Conservation (phyloP, 2,329 filamentous ascomycete genomes). For the Lithohypha guttulata region DNA sequence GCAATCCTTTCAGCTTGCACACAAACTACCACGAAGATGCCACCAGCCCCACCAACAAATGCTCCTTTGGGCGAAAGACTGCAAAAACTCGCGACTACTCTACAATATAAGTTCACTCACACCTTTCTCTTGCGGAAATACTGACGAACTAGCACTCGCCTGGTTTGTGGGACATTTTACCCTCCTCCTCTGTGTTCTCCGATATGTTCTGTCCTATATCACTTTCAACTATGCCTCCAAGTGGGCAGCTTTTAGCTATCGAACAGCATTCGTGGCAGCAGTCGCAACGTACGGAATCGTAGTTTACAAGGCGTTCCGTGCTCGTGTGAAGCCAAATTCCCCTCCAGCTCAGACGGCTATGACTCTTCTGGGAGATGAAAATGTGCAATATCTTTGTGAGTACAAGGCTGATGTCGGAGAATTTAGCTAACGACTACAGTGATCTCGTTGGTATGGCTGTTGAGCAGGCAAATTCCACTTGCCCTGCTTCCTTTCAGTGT, state of each 20-base stretch:
- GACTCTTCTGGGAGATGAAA: constrained; percentile 73
- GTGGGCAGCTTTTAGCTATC: constrained; percentile 75
- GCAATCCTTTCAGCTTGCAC: too few species aligned
- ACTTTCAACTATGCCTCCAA: constrained; percentile 75
- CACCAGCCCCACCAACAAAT: constrained; percentile 61
- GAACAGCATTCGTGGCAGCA: constrained; percentile 78
- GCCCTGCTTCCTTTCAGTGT: constrained; percentile 89
- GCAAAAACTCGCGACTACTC: constrained; percentile 67
- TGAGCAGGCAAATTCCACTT: constrained; percentile 76
- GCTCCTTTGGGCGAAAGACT: constrained; percentile 65
- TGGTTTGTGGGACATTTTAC: constrained; percentile 56
- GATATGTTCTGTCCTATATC: constrained; percentile 77
- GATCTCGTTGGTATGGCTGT: constrained; percentile 92
- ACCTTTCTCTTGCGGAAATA: constrained; percentile 13
- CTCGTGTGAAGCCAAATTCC: constrained; percentile 63
- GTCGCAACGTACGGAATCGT: constrained; percentile 94
- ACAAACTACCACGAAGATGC: constrained; percentile 39
- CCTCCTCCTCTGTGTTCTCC: constrained; percentile 69
- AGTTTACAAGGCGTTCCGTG: constrained; percentile 92
- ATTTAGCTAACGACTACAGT: too few species aligned
- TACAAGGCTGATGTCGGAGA: too few species aligned
- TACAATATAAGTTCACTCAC: constrained; percentile 65
- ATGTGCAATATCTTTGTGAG: constrained; percentile 93
- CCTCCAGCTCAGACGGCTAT: constrained; percentile 52
- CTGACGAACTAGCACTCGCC: constrained; percentile 9